Evolutionary conservation across 345 rosid species (phyloP), one percentile per base, ranked within the genome.

Genomic region (Salix dunnii): DNA sequence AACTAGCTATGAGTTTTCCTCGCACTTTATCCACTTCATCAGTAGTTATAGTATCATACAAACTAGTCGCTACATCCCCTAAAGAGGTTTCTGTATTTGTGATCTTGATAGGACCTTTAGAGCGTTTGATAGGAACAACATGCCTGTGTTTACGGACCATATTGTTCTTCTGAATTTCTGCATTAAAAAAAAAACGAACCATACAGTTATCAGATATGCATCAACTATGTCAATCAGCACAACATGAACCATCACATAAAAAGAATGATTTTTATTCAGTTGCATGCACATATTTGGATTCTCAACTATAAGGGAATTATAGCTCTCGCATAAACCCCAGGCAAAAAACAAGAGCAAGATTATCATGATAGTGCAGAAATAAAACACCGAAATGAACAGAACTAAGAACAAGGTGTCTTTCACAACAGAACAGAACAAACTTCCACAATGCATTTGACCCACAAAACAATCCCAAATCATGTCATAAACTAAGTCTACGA

Each of bases 1-100:
- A 58, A 73, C 89, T 89, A 18, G 74, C 36, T 43, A 79, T 82
- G 16, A 88, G 91, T 1, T 86, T 86, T 67, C 79, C 88, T 76
- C 74, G 82, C 31, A 78, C 82, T 84, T 61, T 78, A 16, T 65
- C 64, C 78, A 88, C 80, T 80, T 79, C 81, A 12, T 88, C 77
- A 5, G 82, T 33, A 18, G 80, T 58, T 61, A 84, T 1, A 35
- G 74, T 35, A 55, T 77, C 80, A 61, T 71, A 51, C 53, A 48
- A 48, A 48, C 53, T 48, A 48, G 53, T 16, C 5, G 77, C 55
- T 1, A 46, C 70, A 14, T 30, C 74, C 7, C 7, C 20, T 53
- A 60, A 77, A 5, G 48, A 20, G 23, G 78, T 85, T 77, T 75
- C 80, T 18, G 64, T n/a, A 67, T 80, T 80, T 53, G 43, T 31